Percentiles rank a stretch among this genome's conserved stretches.
phyloP scores from a whole-genome alignment of 441 rosid species.

The Corymbia calophylla region DNA sequence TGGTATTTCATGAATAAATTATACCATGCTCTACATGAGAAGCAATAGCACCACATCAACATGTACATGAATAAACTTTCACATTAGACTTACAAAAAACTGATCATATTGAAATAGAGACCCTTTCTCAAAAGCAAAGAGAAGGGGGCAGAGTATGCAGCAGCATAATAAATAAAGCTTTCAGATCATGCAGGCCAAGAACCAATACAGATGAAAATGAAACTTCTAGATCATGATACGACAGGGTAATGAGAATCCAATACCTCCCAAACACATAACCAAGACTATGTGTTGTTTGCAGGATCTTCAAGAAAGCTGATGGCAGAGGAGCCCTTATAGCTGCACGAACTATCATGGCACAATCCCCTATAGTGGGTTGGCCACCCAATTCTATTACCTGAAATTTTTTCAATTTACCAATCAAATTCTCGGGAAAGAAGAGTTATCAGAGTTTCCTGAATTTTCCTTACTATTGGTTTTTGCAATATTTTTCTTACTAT shows the following conservation, averaged over 20 bases:
- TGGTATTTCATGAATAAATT: neutral
- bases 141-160: neutral
- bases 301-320: conserved; percentile 77
- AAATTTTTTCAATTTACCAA: neutral
- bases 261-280: conserved; percentile 86
- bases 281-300: conserved; percentile 69
- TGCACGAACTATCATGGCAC: conserved; percentile 80
- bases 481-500: neutral
- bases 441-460: neutral
- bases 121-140: neutral
- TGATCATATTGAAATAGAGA: neutral
- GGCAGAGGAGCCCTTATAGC: conserved; percentile 87
- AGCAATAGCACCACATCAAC: neutral
- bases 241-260: neutral
- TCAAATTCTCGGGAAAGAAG: neutral
- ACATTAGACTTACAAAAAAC: neutral
- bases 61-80: neutral
- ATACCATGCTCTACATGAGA: neutral
- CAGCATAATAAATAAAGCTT: neutral
- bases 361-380: conserved; percentile 80
- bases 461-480: neutral
- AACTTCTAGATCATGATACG: neutral
- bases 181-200: neutral
- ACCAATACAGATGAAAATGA: neutral
- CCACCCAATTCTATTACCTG: conserved; percentile 90